Conservation (phyloP, 768 basidiomycete genomes). For the Rhodotorula taiwanensis region DNA sequence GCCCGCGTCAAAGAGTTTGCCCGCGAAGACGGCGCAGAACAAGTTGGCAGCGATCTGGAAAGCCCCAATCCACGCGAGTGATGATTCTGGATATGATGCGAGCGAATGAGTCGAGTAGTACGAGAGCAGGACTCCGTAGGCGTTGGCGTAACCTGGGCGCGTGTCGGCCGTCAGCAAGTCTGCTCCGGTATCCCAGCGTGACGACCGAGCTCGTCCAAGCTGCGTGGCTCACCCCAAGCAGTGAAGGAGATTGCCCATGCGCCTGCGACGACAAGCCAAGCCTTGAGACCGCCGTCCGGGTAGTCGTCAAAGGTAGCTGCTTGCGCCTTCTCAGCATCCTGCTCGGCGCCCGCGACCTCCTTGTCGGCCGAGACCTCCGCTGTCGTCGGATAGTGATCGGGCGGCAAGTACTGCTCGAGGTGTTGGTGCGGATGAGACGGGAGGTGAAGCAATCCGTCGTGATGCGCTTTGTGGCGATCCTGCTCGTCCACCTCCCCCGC, state of each 20-base stretch:
- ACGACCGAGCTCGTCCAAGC: neutral
- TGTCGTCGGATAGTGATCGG: constrained; percentile 13
- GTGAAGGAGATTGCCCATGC: constrained; percentile 26
- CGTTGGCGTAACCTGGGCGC: constrained; percentile 21
- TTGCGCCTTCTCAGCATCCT: neutral
- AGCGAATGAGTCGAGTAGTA: constrained; percentile 28
- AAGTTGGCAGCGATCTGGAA: constrained; percentile 52
- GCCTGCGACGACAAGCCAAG: constrained; percentile 30
- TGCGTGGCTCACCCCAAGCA: constrained; percentile 7
- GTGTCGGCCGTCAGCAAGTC: no score
- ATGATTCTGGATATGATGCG: neutral
- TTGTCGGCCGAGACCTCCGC: constrained; percentile 14
- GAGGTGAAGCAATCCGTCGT: neutral
- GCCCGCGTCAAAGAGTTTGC: constrained; percentile 53
- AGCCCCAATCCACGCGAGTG: constrained; percentile 50
- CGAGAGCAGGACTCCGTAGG: constrained; percentile 26
- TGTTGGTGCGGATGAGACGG: constrained; percentile 18
- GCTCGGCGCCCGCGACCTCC: neutral
- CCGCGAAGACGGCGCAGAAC: constrained; percentile 49
- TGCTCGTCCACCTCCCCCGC: neutral
- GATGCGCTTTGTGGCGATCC: neutral
- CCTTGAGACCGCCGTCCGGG: constrained; percentile 21
- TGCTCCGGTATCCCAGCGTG: no score
- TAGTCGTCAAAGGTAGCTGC: neutral
- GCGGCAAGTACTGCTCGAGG: constrained; percentile 16